These are phyloP conservation scores for Cercospora nicotianae DNA, from an alignment of 2,329 filamentous ascomycete species.

Conservation along the genomic window DNA sequence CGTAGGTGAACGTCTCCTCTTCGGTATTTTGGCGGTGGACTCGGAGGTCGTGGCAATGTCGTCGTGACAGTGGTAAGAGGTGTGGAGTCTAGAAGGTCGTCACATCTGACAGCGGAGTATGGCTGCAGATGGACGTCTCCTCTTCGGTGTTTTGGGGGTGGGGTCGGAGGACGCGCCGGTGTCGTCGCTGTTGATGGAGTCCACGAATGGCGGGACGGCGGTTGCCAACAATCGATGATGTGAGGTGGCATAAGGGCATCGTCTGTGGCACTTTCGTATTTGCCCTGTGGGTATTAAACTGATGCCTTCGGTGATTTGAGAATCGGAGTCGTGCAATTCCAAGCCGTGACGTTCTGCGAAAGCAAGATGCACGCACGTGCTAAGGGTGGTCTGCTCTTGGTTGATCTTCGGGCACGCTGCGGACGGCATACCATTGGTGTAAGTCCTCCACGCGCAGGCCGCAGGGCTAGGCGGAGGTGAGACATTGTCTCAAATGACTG, in stretches of 20 bases:
- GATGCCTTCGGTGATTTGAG: slow-evolving; percentile 1
- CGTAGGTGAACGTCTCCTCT: neutral
- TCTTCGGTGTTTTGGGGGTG: neutral
- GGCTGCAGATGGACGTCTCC: neutral
- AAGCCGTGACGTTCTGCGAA: neutral
- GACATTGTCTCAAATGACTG: neutral
- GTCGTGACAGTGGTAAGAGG: neutral
- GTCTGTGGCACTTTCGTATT: neutral
- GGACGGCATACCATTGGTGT: slow-evolving; percentile 2
- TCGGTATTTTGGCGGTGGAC: neutral
- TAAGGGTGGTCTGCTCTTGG: neutral
- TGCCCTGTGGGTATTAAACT: neutral
- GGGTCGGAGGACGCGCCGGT: neutral
- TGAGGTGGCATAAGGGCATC: neutral
- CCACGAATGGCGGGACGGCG: neutral
- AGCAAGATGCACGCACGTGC: neutral
- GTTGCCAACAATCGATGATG: neutral
- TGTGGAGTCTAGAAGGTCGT: neutral
- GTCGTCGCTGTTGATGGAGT: neutral
- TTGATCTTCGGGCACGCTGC: neutral
- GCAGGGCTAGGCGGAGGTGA: neutral
- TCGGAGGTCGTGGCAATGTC: neutral
- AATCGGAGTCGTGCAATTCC: neutral
- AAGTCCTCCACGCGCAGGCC: neutral
- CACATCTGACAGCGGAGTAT: neutral